Base-by-base conservation (phyloP, 140 eudicot genomes). In the Bidens hawaiensis region DNA sequence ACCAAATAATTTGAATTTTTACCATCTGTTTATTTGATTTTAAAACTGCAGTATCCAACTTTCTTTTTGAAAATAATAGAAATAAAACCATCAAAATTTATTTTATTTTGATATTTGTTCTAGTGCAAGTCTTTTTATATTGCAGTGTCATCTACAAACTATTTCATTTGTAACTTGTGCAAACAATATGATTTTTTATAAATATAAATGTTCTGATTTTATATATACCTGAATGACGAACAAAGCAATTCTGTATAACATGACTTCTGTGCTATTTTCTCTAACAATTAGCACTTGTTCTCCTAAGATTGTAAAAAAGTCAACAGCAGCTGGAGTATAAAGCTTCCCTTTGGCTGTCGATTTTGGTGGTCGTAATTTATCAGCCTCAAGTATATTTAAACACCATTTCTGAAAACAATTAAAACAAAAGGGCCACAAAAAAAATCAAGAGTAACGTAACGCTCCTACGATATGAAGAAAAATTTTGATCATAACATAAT, bases 311-410 rank as follows among this genome's bases (percentile, higher is more conserved):
- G 96, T 83, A 60, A 87, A 91, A 61, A 91, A 84, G 65, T 91
- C 98, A 75, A 91, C 96, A 58, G 98, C 96, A 73, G 94, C 96
- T 23, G 98, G 98, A 5, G 98, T 87, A 71, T 91, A 91, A n/a
- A 91, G 83, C 75, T 91, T 91, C 48, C 98, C 98, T 6, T 90
- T 96, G 5, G 87, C 98, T 11, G 94, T 87, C 72, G 81, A 78
- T 72, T 91, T 91, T 26, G 98, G 98, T 59, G 98, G 94, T 46
- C 87, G 96, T 43, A 77, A 81, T 76, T 84, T 91, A 67, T 91
- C 98, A 79, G 94, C 94, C 67, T 87, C 98, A 28, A 91, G 94
- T 56, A 91, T 87, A 76, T 91, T 91, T 80, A 84, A 57, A 75
- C 87, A 82, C 98, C 98, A 91, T 91, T 91, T 91, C 98, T 91